Base-by-base conservation (phyloP, 2,329 filamentous ascomycete species). In the Colletotrichum incanum region DNA sequence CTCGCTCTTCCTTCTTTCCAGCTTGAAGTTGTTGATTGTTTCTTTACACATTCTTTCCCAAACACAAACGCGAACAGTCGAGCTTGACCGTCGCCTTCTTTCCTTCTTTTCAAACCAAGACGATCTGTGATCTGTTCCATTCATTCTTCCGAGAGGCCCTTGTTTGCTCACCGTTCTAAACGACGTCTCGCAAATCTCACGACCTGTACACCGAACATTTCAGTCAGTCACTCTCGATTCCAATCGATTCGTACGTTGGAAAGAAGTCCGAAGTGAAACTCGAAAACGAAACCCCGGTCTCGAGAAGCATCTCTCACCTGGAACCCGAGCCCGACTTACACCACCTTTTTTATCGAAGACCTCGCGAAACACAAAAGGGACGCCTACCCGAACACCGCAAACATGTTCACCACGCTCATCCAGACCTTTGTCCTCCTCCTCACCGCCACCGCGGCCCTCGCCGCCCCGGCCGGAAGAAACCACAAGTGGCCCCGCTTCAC, bases 341-440 rank as follows among this genome's bases (percentile, higher is more conserved):
- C 34, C 55, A 50, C 37, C 39, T 39, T 50, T 14, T 45, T 14
- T 20, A 49, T 49, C 37, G 11, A 18, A 12, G 26, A 43, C 23
- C n/a, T 20, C 20, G 16, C 52, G 52, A 47, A 67, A 56, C 49
- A 26, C 41, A 49, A 71, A 58, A 55, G 64, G 61, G n/a, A 49
- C 65, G n/a, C 4, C n/a, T 8, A 45, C 54, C 64, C 62, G 9
- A 49, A 43, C 16, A 64, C 31, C 50, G 28, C 41, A 75, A 77
- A 72, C 62, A 85, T 84, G 80, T 76, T 80, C 59, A 76, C 75
- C 47, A 68, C 75, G 73, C 68, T 83, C 69, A 61, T 83, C 67
- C 72, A 79, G 56, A 72, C 78, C 65, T 63, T 83, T 65, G 71
- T 83, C 65, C 68, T 80, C 71, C 69, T 81, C 67, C 73, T 79